Conservation (phyloP, 331 rosid species). For the Quercus phellos region DNA sequence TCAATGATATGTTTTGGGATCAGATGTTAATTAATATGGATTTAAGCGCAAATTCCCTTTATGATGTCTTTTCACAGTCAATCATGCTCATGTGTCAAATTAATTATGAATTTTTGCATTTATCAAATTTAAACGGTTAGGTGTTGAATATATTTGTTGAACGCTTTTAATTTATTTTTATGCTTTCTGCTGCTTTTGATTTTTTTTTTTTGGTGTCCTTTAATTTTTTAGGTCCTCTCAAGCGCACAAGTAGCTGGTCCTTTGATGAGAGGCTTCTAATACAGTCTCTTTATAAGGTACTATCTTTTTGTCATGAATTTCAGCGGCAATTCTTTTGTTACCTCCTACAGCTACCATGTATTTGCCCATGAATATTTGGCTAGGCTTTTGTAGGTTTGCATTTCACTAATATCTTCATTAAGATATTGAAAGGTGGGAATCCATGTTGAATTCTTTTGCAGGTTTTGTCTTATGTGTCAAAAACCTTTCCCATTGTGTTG, state of each 20-base stretch:
- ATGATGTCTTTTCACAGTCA: not conserved
- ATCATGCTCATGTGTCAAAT: not conserved
- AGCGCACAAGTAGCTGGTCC: slow-evolving; percentile 80
- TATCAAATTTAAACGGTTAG: not conserved
- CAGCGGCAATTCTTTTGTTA: not conserved
- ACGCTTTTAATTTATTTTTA: not conserved
- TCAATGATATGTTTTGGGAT: not conserved
- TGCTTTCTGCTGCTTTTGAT: slow-evolving; percentile 1
- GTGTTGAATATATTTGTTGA: not conserved
- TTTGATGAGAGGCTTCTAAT: slow-evolving; percentile 84
- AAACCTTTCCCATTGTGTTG: slow-evolving; percentile 69
- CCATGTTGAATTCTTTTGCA: slow-evolving; percentile 26
- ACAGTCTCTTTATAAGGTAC: slow-evolving; percentile 80
- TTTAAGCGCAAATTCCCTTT: not conserved
- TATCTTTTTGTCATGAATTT: not conserved
- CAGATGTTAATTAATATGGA: not conserved
- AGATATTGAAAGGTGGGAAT: not conserved
- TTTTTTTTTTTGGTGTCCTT: not conserved
- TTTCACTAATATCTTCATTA: not conserved
- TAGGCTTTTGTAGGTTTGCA: not conserved
- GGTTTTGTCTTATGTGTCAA: slow-evolving; percentile 70
- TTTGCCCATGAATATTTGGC: not conserved
- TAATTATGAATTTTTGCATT: not conserved
- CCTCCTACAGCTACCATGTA: not conserved
- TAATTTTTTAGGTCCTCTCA: slow-evolving; percentile 49